Evolutionary conservation across 2,329 filamentous ascomycete genomes (phyloP).

Genomic region (Didymella glomerata): DNA sequence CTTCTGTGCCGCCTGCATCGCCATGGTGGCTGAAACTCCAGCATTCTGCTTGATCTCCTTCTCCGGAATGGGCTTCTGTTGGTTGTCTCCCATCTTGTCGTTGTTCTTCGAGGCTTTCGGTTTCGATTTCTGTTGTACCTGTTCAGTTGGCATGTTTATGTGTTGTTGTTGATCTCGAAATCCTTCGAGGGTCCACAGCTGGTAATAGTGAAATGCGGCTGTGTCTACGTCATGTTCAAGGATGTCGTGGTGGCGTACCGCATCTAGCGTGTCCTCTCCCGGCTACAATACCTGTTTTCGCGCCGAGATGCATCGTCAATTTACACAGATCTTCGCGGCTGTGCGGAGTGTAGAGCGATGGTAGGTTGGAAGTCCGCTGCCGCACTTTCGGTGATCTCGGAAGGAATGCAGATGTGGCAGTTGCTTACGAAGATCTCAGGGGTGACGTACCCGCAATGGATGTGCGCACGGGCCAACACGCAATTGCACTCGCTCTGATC

Average conservation of each 20-base stretch:
- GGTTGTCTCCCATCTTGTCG: conserved; percentile 24
- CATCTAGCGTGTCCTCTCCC: conserved; percentile 13
- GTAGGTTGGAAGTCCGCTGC: conserved; percentile 5
- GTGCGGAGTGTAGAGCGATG: background rate
- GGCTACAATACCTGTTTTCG: conserved; percentile 22
- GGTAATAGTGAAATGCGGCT: conserved; percentile 7
- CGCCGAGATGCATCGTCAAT: conserved; percentile 2
- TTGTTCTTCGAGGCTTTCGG: conserved; percentile 13
- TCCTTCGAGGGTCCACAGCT: conserved; percentile 8
- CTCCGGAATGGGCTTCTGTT: conserved; percentile 40
- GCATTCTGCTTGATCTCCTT: conserved; percentile 52
- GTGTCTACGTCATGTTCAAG: conserved; percentile 22
- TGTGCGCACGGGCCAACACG: background rate
- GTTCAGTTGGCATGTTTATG: conserved; percentile 3
- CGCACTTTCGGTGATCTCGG: background rate
- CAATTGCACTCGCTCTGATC: too few relatives aligned
- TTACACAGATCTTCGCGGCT: conserved; percentile 15
- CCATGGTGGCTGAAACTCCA: conserved; percentile 49
- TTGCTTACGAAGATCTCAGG: background rate
- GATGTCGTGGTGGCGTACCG: conserved; percentile 16
- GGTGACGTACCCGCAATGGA: conserved; percentile 8
- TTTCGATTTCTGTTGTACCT: conserved; percentile 17
- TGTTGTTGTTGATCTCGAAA: background rate
- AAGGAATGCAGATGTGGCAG: conserved; percentile 2
- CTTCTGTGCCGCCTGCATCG: conserved; percentile 50